Base-by-base conservation (phyloP, 768 basidiomycete species). In the Myochromella boudieri region DNA sequence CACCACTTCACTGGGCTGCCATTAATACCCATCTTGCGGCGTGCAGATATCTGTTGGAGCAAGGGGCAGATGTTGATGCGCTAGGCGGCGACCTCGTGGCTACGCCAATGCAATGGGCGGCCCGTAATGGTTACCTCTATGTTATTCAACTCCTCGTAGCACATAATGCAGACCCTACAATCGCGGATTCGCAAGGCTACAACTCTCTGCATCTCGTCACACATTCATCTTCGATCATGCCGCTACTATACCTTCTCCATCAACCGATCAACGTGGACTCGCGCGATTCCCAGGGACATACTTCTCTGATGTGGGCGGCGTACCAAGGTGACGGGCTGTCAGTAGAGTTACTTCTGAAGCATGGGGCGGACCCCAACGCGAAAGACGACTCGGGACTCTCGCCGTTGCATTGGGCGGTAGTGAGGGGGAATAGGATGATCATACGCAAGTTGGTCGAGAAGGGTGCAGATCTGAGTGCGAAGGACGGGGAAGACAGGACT, bases 281-380 rank as follows among this genome's bases (percentile, higher is more conserved):
- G 37, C 79, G 84, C 31, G 97, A 99, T 64, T 74, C 84, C 1
- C 88, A 91, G 58, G 97, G 97, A 0, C 97, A 98, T 62, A 97
- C 95, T 0, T 78, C 91, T 0, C 76, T 98, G 40, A 97, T 97
- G 91, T 99, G 97, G 97, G 97, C 97, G 4, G 91, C 93, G 7
- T 99, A 98, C 66, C 97, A 99, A 64, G 97, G 97, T 37, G 97
- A 99, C 60, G 94, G 93, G 1, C 79, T 98, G 26, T 92, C 90
- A 2, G 94, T 98, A 4, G 94, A 97, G 53, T 66, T 98, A 37
- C 68, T 99, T 32, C 76, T 99, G 42, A 80, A 84, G 46, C 91
- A 95, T 55, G 91, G 91, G 2, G 94, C 97, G 1, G 88, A 82
- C 48, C 75, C 85, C 1, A 82, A 82, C 48, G 65, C 85, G 10